Evolutionary conservation across 192 early-diverging fungal genomes (phyloP), one percentile per base, ranked within the genome.

Genomic region (Neocallimastix lanati): DNA sequence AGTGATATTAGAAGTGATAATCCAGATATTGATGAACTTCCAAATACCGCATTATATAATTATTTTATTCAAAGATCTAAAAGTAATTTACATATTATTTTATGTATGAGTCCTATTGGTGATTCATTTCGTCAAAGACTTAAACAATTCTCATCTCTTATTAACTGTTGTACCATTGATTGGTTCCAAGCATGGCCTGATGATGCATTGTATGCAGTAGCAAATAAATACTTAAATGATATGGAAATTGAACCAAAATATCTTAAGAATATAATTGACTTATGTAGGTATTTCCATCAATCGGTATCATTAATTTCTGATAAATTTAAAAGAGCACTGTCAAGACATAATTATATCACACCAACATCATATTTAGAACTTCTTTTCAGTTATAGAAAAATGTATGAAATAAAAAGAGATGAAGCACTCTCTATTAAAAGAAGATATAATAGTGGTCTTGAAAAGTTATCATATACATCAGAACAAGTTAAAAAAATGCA

Each of bases 111-210:
- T 82, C 90, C 90, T 3, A 90, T 91, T 79, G 90, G 90, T 50
- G 90, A 90, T 50, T 86, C 87, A 6, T 91, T 91, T 81, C 82
- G 90, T 35, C 84, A 87, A 4, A 81, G 90, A 35, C 81, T 91
- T n/a, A 79, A 89, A 27, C 85, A 88, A 82, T 91, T 88, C 40
- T 90, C 90, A 9, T 85, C 87, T 11, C 82, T 91, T 78, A 88
- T 90, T 77, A 91, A 91, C 78, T 91, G 90, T 81, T 90, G 88
- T 78, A 91, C 90, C 0, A 91, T 91, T 78, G 89, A 91, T 80
- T 91, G 88, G 87, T 91, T 90, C 83, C 88, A 90, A 79, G 87
- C 87, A 28, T 91, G 90, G 90, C 90, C 90, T 25, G 87, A 90
- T 82, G 90, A 91, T 81, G 90, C 90, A 0, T 77, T 91, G 76